Evolutionary conservation across 2,329 filamentous ascomycete genomes (phyloP).

Genomic region (Myriosclerotinia duriaeana): DNA sequence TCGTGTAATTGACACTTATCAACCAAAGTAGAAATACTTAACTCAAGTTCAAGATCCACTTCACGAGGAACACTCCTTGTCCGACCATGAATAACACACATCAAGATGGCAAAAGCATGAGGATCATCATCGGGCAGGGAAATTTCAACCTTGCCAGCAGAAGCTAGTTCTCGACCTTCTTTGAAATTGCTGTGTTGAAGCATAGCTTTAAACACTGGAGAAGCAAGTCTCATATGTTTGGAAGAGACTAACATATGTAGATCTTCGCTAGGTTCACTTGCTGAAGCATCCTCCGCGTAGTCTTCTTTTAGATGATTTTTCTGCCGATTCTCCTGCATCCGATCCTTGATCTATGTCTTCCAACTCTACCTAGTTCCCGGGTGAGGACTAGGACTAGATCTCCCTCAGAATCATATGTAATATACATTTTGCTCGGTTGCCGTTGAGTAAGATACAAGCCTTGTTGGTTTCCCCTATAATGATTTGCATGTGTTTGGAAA

Average conservation of each 20-base stretch:
- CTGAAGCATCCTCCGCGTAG: not conserved
- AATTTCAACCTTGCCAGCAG: constrained; percentile 7
- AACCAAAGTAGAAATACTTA: constrained; percentile 18
- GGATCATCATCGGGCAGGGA: constrained; percentile 20
- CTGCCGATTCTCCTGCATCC: not conserved
- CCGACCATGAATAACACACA: constrained; percentile 4
- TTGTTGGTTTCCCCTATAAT: not conserved
- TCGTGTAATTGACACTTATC: constrained; percentile 23
- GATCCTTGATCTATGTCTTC: not conserved
- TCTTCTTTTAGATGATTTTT: not conserved
- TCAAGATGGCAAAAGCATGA: constrained; percentile 20
- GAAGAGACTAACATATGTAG: constrained; percentile 22
- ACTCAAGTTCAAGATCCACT: not conserved
- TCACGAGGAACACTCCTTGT: not conserved
- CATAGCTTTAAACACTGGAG: constrained; percentile 21
- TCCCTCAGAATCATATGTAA: constrained; percentile 15
- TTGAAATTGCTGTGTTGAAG: constrained; percentile 12
- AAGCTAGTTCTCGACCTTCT: constrained; percentile 10
- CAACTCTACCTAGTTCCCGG: not conserved
- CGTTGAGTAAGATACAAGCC: not conserved
- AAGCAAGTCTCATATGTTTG: constrained; percentile 21
- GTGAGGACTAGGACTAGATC: constrained; percentile 16
- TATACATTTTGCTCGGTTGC: not conserved
- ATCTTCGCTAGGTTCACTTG: not conserved
- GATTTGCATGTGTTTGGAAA: not conserved